phyloP scores from a whole-genome alignment of 345 rosid species.

The Populus alba region DNA sequence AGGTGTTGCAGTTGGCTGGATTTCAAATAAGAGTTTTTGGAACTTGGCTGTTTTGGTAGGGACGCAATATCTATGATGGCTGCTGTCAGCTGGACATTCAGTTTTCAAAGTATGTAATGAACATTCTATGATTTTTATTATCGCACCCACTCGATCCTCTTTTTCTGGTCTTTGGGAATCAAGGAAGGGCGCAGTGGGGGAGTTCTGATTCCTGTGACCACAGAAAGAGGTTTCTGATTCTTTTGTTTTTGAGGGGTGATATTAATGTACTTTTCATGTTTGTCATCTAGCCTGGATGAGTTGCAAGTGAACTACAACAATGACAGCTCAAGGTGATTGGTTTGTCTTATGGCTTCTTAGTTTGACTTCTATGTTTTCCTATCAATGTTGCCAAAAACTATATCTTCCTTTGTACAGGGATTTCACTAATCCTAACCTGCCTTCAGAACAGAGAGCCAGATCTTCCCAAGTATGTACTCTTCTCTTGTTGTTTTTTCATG shows the following conservation, averaged over 20 bases:
- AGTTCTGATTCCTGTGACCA: neutral
- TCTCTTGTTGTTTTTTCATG: conserved; percentile 4
- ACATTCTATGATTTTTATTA: neutral
- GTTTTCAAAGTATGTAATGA: conserved; percentile 73
- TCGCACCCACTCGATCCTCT: no score
- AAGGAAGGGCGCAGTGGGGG: neutral
- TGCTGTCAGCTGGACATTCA: conserved; percentile 99
- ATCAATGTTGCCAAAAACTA: conserved; percentile 2
- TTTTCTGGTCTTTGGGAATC: no score
- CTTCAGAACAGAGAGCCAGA: conserved; percentile 89
- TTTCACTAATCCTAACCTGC: conserved; percentile 90
- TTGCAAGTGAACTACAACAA: conserved; percentile 97
- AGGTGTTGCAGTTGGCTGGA: conserved; percentile 1
- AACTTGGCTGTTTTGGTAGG: conserved; percentile 43
- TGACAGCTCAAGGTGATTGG: conserved; percentile 79
- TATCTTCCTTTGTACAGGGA: conserved; percentile 52
- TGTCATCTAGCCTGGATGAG: conserved; percentile 73
- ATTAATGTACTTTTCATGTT: neutral
- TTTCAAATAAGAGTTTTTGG: conserved; percentile 9
- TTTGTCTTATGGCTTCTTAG: conserved; percentile 9
- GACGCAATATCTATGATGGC: conserved; percentile 95
- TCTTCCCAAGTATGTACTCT: conserved; percentile 64
- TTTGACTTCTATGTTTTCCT: conserved; percentile 1
- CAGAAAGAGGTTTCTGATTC: neutral
- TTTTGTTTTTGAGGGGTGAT: neutral